Percentiles rank a stretch among this genome's conserved stretches.
phyloP scores from a whole-genome alignment of 139 green algal species.

The Raphidocelis subcapitata region DNA sequence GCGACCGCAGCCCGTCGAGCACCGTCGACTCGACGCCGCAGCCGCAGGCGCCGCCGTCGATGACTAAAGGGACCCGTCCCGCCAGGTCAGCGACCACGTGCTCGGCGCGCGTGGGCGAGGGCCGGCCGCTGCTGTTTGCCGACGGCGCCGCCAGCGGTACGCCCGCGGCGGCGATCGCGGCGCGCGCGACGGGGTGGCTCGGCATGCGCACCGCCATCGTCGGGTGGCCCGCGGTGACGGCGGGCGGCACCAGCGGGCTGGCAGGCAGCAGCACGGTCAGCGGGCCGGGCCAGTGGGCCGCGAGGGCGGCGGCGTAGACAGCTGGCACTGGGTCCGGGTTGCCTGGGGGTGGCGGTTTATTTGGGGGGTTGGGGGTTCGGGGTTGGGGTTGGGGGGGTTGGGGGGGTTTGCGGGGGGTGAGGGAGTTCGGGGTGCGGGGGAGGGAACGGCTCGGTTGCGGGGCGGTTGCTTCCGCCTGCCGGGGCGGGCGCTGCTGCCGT shows the following conservation, averaged over 20 bases:
- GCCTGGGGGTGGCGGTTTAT: too few species aligned
- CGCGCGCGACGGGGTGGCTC: slow-evolving; percentile 49
- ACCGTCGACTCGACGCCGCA: slow-evolving; percentile 60
- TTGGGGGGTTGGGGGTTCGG: too few species aligned
- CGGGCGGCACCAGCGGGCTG: slow-evolving; percentile 34
- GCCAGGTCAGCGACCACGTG: slow-evolving; percentile 54
- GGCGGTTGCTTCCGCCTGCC: too few species aligned
- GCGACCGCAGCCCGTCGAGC: slow-evolving; percentile 29
- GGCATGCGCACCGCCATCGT: slow-evolving; percentile 66
- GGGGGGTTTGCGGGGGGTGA: too few species aligned
- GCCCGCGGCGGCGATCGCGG: slow-evolving; percentile 46
- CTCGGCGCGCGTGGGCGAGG: slow-evolving; percentile 44
- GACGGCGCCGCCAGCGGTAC: slow-evolving; percentile 53
- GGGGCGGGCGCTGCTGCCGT: too few species aligned
- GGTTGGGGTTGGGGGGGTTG: too few species aligned
- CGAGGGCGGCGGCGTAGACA: slow-evolving; percentile 26
- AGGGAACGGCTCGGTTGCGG: too few species aligned
- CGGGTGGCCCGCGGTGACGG: slow-evolving; percentile 42
- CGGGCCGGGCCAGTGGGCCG: slow-evolving; percentile 55
- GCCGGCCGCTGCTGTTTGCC: slow-evolving; percentile 57
- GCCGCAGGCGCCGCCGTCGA: slow-evolving; percentile 47
- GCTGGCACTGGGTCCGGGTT: neutral
- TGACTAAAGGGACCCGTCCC: slow-evolving; percentile 28
- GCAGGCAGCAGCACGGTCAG: slow-evolving; percentile 55
- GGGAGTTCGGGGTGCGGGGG: too few species aligned